A percentile compares a stretch with the other conserved stretches of the same genome.
phyloP scores from a whole-genome alignment of 1,139 yeast species.

The Candida sp. region DNA sequence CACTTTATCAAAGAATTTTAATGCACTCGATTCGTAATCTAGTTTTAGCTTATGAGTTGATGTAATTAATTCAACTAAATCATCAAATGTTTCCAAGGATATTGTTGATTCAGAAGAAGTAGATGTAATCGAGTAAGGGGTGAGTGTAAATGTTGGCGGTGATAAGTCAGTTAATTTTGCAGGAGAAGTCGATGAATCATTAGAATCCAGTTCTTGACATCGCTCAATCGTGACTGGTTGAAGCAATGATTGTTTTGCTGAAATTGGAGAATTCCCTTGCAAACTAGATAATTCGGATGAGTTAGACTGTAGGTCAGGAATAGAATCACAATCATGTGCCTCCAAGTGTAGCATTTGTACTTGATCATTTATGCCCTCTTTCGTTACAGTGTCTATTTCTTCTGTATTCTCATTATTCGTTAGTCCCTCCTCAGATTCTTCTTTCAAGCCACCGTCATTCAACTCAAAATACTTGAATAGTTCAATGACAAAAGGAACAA shows the following conservation, averaged over 20 bases:
- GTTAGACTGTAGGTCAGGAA: not conserved
- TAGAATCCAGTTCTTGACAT: not conserved
- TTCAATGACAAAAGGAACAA: slow-evolving; percentile 63
- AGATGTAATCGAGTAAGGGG: not conserved
- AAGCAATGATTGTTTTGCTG: not conserved
- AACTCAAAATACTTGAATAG: slow-evolving; percentile 55
- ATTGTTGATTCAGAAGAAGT: not conserved
- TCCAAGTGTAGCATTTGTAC: not conserved
- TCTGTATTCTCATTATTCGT: slow-evolving; percentile 1
- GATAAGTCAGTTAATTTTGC: not conserved
- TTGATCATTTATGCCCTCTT: not conserved
- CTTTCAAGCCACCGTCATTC: slow-evolving; percentile 6
- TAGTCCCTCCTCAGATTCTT: not conserved
- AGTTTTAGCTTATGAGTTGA: slow-evolving; percentile 22
- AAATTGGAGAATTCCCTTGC: not conserved
- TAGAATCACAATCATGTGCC: not conserved
- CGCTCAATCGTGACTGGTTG: not conserved
- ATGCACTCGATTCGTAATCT: slow-evolving; percentile 29
- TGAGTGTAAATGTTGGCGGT: not conserved
- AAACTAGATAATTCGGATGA: not conserved
- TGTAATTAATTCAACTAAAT: slow-evolving; percentile 17
- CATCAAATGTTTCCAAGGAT: slow-evolving; percentile 10
- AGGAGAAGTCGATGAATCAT: not conserved
- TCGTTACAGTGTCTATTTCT: not conserved
- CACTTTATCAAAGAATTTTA: slow-evolving; percentile 25